Conservation (phyloP, 257 asterid species). For the Lycium barbarum region DNA sequence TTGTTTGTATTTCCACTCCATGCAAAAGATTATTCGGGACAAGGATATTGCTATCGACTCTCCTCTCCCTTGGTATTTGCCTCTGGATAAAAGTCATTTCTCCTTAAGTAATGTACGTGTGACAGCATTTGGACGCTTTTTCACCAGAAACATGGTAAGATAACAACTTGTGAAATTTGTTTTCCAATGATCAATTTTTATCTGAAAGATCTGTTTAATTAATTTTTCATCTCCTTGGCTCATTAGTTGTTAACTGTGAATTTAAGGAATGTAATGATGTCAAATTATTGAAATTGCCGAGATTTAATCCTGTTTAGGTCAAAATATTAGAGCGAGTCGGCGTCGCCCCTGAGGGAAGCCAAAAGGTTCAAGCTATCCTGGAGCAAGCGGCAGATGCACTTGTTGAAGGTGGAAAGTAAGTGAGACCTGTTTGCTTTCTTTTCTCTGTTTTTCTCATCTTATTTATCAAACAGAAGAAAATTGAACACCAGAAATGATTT, state of each 20-base stretch:
- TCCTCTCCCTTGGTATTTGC: conserved; percentile 33
- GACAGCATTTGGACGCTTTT: conserved; percentile 33
- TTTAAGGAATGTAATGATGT: not conserved
- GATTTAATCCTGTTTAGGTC: conserved; percentile 30
- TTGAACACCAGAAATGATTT: not conserved
- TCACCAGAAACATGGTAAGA: conserved; percentile 37
- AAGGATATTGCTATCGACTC: conserved; percentile 30
- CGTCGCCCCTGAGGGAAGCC: conserved; percentile 31
- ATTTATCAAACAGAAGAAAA: not conserved
- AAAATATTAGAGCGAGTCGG: conserved; percentile 29
- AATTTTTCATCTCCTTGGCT: not conserved
- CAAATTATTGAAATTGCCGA: not conserved
- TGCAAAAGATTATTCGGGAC: conserved; percentile 32
- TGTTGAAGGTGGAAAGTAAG: conserved; percentile 33
- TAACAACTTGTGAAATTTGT: not conserved
- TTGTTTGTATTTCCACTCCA: not conserved
- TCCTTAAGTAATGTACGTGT: conserved; percentile 26
- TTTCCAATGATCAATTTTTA: not conserved
- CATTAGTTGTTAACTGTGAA: not conserved
- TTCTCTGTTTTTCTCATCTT: not conserved
- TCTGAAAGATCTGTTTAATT: not conserved
- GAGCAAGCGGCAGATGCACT: conserved; percentile 34
- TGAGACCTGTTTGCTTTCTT: not conserved
- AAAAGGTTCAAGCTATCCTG: conserved; percentile 32
- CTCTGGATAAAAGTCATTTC: conserved; percentile 33